Evolutionary conservation across 257 asterid genomes (phyloP), one percentile per base, ranked within the genome.

Genomic region (Echium plantagineum): DNA sequence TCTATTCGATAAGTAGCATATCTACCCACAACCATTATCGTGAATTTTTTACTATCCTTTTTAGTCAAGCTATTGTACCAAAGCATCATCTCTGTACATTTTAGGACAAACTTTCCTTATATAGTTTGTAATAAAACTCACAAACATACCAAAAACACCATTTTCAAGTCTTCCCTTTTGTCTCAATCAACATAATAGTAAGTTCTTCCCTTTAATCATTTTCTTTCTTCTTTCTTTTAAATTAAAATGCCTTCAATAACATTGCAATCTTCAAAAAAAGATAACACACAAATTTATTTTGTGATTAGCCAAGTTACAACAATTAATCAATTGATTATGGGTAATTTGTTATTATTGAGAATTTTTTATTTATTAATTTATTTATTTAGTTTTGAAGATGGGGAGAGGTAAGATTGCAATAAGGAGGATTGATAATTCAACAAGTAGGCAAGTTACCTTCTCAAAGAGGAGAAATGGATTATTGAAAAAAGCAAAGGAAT

Each of bases 331-430:
- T 35, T 7, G 46, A 35, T 35, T 1, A 9, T 9, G 6, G 7
- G 6, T 9, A 35, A 0, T 7, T 35, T 35, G 46, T 63, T 52
- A 15, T 3, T 35, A 35, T 35, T 12, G 13, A 9, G 46, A 35
- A 7, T 1, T 31, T 22, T 3, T 35, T 35, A 35, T 35, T 35
- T 7, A 32, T 32, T 32, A 32, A 32, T 5, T 32, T 35, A 35
- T 35, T 6, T 58, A 20, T 35, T 35, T 35, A 6, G 7, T 8
- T 58, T 12, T 5, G 12, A 24, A 31, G 19, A 76, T 76, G 81
- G 81, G 81, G 60, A 72, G 81, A 66, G 81, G 81, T 7, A 76
- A 76, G 69, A 72, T 76, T 59, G 78, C 67, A 56, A 76, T 76
- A 63, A 72, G 78, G 47, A 76, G 81, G 69, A 76, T 76, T 69